These are phyloP conservation scores for Nicotiana rustica DNA, from an alignment of 305 asterid species.

Conservation along the genomic window DNA sequence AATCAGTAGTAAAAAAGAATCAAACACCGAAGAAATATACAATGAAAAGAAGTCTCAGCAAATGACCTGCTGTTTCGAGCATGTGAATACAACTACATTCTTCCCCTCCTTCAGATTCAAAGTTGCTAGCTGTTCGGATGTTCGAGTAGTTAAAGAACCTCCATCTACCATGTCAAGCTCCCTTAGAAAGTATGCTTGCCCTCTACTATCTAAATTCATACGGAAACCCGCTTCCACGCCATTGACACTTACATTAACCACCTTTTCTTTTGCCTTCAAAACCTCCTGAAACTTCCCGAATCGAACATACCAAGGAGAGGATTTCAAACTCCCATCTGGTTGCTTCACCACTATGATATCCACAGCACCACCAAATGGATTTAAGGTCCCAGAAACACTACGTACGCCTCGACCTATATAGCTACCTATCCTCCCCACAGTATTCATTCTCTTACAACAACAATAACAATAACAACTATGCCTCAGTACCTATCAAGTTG, in stretches of 20 bases:
- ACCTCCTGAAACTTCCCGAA: slow-evolving; percentile 97
- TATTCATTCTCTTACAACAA: slow-evolving; percentile 61
- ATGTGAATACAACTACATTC: slow-evolving; percentile 76
- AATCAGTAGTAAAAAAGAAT: not conserved
- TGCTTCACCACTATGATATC: slow-evolving; percentile 92
- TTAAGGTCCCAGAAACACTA: slow-evolving; percentile 85
- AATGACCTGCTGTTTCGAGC: slow-evolving; percentile 83
- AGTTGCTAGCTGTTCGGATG: slow-evolving; percentile 79
- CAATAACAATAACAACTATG: not conserved
- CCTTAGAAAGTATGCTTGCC: slow-evolving; percentile 79
- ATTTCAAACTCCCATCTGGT: slow-evolving; percentile 89
- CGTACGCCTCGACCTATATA: slow-evolving; percentile 73
- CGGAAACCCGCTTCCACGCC: slow-evolving; percentile 76
- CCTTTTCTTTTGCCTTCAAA: slow-evolving; percentile 76
- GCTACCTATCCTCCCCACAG: slow-evolving; percentile 86
- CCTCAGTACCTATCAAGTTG: not conserved
- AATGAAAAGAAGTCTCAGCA: slow-evolving; percentile 31
- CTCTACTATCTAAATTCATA: slow-evolving; percentile 84
- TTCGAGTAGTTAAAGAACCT: slow-evolving; percentile 55
- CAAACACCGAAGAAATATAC: not conserved
- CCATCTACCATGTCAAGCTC: slow-evolving; percentile 62
- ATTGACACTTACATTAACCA: slow-evolving; percentile 73
- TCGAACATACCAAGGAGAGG: slow-evolving; percentile 97
- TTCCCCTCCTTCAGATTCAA: slow-evolving; percentile 82
- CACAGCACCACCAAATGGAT: slow-evolving; percentile 98